A percentile compares a stretch with the other conserved stretches of the same genome.
These are phyloP conservation scores for Miscanthus lutarioriparius DNA, from an alignment of 176 grass and related monocot genomes.

Conservation along the genomic window DNA sequence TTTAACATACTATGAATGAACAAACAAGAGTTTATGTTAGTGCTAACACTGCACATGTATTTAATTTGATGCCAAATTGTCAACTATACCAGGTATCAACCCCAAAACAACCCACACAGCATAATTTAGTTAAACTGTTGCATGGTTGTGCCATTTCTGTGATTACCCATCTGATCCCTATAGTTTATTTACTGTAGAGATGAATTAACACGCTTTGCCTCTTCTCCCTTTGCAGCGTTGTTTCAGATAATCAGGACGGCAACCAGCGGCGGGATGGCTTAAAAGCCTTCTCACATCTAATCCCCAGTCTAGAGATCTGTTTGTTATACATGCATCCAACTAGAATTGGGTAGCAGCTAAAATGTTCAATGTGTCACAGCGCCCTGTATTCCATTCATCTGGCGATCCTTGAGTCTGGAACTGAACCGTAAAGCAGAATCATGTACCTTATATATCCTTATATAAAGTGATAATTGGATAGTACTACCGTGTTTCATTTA, in stretches of 20 bases:
- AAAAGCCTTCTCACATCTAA: neutral
- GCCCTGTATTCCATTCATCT: neutral
- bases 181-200: neutral
- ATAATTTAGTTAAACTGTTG: neutral
- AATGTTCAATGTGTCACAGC: constrained; percentile 6
- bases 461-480: constrained; percentile 13
- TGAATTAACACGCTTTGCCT: neutral
- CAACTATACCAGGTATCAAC: neutral
- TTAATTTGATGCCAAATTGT: neutral
- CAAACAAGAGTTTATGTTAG: neutral
- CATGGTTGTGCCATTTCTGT: neutral
- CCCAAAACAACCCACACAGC: neutral
- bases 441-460: neutral
- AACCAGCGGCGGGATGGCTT: constrained; percentile 50
- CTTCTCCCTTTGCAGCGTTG: constrained; percentile 41
- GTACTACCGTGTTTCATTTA: neutral
- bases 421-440: constrained; percentile 25
- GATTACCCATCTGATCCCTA: neutral
- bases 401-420: neutral
- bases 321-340: constrained; percentile 31
- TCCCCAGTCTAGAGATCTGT: constrained; percentile 7
- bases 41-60: neutral
- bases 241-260: constrained; percentile 70
- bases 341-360: constrained; percentile 26
- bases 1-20: neutral